Base-by-base conservation (phyloP, 768 basidiomycete species). In the Neoboletus magnificus region DNA sequence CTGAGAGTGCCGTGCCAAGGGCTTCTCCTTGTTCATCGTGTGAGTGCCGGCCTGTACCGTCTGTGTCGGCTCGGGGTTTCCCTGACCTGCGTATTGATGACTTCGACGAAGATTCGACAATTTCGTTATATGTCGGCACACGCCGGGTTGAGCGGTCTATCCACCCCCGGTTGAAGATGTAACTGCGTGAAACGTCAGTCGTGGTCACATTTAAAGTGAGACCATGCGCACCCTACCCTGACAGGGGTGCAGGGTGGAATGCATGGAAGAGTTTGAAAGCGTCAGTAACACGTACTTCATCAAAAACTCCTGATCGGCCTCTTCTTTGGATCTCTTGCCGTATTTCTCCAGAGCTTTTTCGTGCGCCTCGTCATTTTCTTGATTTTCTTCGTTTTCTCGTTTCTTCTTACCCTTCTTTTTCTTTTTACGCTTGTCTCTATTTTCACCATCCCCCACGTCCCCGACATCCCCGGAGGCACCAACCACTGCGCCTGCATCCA, bases 111-210 rank as follows among this genome's bases (percentile, higher is more conserved):
- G 76, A 73, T 20, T 60, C 69, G 1, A 88, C 86, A 23, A 97
- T 77, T 69, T 98, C 93, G 36, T 82, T 73, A 68, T 95, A 94
- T 0, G 93, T 95, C 1, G 95, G 96, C 3, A 94, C 75, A 52
- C 84, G 86, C 15, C 82, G 77, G 22, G 80, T 74, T 2, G 86
- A 77, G 47, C 80, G 83, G 71, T 98, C 97, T 46, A 99, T 85
- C 97, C 97, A 99, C 1, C 96, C 97, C 29, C 97, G 91, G 70
- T 96, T 95, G 22, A 98, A 77, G 60, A 99, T 97, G 71, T 97
- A 99, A 71, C 95, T 98, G 64, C 5, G 7, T 1, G 37, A 50
- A 50, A 33, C 3, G 48, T 59, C 47, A 60, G 22, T 47, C 27
- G 9, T n/a, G 13, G 18, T 30, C 40, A 4, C 16, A 37, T 6